These are phyloP conservation scores for Boletus rubescentipes DNA, from an alignment of 768 basidiomycete species.

Conservation along the genomic window DNA sequence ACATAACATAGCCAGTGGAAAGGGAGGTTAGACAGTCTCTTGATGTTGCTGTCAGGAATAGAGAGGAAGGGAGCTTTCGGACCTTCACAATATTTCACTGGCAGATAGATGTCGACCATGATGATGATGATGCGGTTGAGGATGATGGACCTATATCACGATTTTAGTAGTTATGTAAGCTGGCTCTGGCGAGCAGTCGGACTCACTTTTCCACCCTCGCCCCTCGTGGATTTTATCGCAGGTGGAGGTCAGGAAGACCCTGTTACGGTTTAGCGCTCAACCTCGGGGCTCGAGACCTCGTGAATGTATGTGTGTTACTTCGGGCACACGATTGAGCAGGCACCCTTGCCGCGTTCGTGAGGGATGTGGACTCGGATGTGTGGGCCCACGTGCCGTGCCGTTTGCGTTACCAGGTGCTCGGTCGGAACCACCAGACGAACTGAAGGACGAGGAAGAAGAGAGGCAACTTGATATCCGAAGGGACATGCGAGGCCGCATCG, in stretches of 20 bases:
- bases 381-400: constrained; percentile 61
- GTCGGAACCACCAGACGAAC: constrained; percentile 38
- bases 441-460: constrained; percentile 31
- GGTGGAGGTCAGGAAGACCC: constrained; percentile 24
- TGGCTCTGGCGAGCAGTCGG: too few relatives aligned
- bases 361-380: constrained; percentile 75
- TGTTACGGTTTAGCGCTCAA: background rate
- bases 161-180: too few relatives aligned
- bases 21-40: too few relatives aligned
- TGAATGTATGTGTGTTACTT: too few relatives aligned
- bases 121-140: too few relatives aligned
- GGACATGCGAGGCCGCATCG: constrained; percentile 43
- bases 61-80: too few relatives aligned
- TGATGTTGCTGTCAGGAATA: too few relatives aligned
- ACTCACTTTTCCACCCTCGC: too few relatives aligned
- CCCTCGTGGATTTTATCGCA: constrained; percentile 25
- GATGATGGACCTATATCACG: too few relatives aligned
- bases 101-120: too few relatives aligned
- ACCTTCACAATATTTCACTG: too few relatives aligned
- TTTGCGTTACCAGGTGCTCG: constrained; percentile 32
- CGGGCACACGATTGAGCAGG: constrained; percentile 74
- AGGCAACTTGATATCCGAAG: constrained; percentile 40
- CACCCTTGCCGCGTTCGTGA: constrained; percentile 63
- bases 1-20: too few relatives aligned
- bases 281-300: constrained; percentile 27